phyloP scores from a whole-genome alignment of 371 early-diverging fungal genomes.

The Entomophthora muscae region DNA sequence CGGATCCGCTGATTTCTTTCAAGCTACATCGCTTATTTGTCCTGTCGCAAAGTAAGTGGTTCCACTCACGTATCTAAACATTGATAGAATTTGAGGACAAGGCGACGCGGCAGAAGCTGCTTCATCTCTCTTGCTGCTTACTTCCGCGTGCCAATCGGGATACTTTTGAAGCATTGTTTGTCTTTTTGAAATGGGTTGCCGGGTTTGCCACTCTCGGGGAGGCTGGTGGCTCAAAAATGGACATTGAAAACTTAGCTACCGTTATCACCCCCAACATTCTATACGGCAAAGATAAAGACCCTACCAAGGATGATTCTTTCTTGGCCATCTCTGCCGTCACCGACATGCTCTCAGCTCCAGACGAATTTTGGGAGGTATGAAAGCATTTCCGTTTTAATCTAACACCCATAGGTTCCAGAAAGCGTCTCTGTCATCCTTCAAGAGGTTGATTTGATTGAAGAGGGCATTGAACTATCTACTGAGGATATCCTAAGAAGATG shows the following conservation, averaged over 20 bases:
- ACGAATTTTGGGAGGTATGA: slow-evolving; percentile 50
- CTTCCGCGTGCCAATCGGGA: slow-evolving; percentile 84
- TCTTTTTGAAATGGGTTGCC: slow-evolving; percentile 67
- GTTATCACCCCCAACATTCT: slow-evolving; percentile 86
- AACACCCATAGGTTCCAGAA: slow-evolving; percentile 30
- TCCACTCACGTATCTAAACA: neutral
- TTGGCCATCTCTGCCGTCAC: slow-evolving; percentile 54
- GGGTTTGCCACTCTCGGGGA: slow-evolving; percentile 40
- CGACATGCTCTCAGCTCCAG: slow-evolving; percentile 49
- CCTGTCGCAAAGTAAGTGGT: slow-evolving; percentile 49
- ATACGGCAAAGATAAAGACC: slow-evolving; percentile 67
- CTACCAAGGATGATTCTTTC: slow-evolving; percentile 53
- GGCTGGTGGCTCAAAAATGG: slow-evolving; percentile 73
- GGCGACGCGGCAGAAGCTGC: slow-evolving; percentile 24
- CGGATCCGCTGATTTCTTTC: slow-evolving; percentile 85
- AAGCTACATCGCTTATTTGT: slow-evolving; percentile 66
- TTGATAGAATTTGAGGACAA: slow-evolving; percentile 26
- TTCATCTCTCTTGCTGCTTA: slow-evolving; percentile 64
- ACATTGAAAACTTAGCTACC: slow-evolving; percentile 69
- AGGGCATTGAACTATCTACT: slow-evolving; percentile 31
- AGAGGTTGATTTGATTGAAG: slow-evolving; percentile 30
- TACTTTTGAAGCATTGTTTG: slow-evolving; percentile 65
- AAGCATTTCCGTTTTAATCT: neutral
- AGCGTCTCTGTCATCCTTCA: slow-evolving; percentile 39
- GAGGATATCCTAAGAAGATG: slow-evolving; percentile 43